These are phyloP conservation scores for Penicillium nucicola DNA, from an alignment of 495 filamentous ascomycete species.

Conservation along the genomic window DNA sequence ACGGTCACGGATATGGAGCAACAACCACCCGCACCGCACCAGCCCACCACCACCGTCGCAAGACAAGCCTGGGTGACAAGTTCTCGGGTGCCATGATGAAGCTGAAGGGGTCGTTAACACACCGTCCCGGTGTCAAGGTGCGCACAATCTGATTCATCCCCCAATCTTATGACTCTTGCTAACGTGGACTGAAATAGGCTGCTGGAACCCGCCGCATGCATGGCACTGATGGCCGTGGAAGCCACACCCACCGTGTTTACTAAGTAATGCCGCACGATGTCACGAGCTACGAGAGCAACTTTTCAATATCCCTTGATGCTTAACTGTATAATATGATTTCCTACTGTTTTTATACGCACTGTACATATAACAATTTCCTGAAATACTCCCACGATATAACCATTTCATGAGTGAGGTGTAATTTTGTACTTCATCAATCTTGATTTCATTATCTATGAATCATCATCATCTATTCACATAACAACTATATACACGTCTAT, in stretches of 20 bases:
- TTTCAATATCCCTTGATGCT: not conserved
- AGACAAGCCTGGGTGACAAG: conserved; percentile 62
- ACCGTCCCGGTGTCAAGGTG: conserved; percentile 63
- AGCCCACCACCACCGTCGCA: conserved; percentile 52
- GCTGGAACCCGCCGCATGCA: conserved; percentile 70
- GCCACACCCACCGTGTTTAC: conserved; percentile 27
- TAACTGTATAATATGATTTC: not conserved
- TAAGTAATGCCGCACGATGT: conserved; percentile 2
- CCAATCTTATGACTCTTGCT: too few relatives aligned
- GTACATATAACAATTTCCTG: too few relatives aligned
- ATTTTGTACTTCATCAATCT: too few relatives aligned
- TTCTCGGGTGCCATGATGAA: conserved; percentile 65
- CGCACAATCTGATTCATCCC: too few relatives aligned
- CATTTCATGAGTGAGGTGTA: too few relatives aligned
- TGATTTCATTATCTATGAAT: too few relatives aligned
- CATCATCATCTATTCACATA: too few relatives aligned
- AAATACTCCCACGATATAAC: too few relatives aligned
- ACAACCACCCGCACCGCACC: conserved; percentile 22
- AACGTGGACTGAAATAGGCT: conserved; percentile 42
- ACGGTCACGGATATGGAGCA: conserved; percentile 1
- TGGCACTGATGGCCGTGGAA: conserved; percentile 64
- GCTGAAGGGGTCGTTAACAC: conserved; percentile 60
- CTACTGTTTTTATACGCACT: not conserved
- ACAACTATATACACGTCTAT: conserved; percentile 2
- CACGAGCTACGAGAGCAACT: not conserved